Evolutionary conservation across 257 asterid species (phyloP), one percentile per base, ranked within the genome.

Genomic region (Solanum rostratum): DNA sequence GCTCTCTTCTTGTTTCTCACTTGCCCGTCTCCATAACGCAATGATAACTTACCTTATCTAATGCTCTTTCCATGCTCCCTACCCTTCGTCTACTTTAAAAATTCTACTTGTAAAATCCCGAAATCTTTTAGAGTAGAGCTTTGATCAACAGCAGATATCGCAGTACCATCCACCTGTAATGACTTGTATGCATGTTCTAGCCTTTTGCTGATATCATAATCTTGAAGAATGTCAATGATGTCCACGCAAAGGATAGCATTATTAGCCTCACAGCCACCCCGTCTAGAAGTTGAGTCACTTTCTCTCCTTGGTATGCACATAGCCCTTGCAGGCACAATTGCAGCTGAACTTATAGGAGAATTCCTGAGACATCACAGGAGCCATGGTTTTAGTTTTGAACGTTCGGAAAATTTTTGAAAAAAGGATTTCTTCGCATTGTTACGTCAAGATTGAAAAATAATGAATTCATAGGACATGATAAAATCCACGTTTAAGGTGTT

Each of bases 61-160:
- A 50, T 54, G 7, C 70, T 55, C 68, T 52, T 37, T 24, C 54
- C 83, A 1, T 71, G 59, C 4, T 50, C 73, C n/a, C 57, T 59
- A 85, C 69, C 87, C 73, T 4, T 80, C 69, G 37, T 93, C 98
- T 85, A 93, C 94, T 18, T 88, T 65, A 85, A 94, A 94, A 85
- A 90, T 90, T 85, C 90, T 85, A 79, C 95, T 89, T 9, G 87
- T 84, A 82, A 94, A 94, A 86, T 93, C 98, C 0, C 97, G 90
- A 62, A 94, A 94, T 83, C 98, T 90, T 81, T 90, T 92, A 69
- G 98, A 93, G 54, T 94, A 93, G 52, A 90, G 83, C 82, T 92
- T 93, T 9, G 98, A 65, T 93, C 98, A 15, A 94, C 98, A 39
- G 96, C 98, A 43, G 98, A 94, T 81, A 94, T 94, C 5, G 93